Conservation (phyloP, 805 yeast species). For the Suhomyces sp. region DNA sequence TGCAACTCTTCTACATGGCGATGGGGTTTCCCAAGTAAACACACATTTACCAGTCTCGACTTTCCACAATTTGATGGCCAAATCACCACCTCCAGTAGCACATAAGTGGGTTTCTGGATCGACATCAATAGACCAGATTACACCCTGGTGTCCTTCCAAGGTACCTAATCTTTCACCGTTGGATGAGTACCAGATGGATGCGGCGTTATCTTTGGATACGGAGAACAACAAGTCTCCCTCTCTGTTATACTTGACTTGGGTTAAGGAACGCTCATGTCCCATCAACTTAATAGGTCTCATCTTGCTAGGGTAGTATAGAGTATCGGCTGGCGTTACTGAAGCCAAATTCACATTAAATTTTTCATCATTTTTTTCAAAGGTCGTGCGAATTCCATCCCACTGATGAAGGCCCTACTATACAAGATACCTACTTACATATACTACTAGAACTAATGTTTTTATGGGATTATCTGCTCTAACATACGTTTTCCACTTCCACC, state of each 20-base stretch:
- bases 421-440: not conserved
- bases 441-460: not conserved
- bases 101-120: constrained; percentile 65
- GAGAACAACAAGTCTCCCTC: constrained; percentile 95
- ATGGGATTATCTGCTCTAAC: constrained; percentile 32
- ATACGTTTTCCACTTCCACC: constrained; percentile 57
- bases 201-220: constrained; percentile 85
- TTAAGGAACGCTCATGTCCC: constrained; percentile 97
- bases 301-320: constrained; percentile 2
- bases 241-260: constrained; percentile 91
- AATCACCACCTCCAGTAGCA: constrained; percentile 90
- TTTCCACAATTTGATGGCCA: constrained; percentile 80
- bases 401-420: not conserved
- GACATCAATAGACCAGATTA: constrained; percentile 91
- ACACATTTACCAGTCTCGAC: constrained; percentile 74
- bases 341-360: constrained; percentile 5
- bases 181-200: constrained; percentile 89
- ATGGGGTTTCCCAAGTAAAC: constrained; percentile 66
- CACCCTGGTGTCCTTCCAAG: constrained; percentile 78
- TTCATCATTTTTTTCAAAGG: constrained; percentile 12
- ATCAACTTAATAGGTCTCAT: constrained; percentile 61
- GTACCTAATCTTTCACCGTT: constrained; percentile 98
- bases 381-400: constrained; percentile 1
- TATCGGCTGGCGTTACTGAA: not conserved
- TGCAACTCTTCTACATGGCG: constrained; percentile 91